Percentiles rank a stretch among this genome's conserved stretches.
Conservation (phyloP, 1,284 basidiomycete genomes). For the Volvariella surrecta region DNA sequence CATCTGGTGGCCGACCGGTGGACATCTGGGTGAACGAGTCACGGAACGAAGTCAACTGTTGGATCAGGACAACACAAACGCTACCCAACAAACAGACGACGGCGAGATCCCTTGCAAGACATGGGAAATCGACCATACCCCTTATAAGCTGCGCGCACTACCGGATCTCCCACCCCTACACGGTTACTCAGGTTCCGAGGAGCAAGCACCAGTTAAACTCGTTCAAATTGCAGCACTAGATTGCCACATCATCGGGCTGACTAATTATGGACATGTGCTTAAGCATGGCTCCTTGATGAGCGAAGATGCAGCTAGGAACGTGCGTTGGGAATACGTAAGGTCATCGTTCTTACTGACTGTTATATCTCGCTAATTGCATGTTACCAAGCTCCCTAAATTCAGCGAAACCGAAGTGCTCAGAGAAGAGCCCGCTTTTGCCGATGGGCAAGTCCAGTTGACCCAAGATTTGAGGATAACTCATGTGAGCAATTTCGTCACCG, state of each 20-base stretch:
- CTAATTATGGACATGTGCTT: constrained; percentile 70
- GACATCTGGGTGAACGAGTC: constrained; percentile 28
- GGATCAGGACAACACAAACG: constrained; percentile 28
- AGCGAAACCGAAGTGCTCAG: constrained; percentile 48
- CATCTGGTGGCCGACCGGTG: constrained; percentile 67
- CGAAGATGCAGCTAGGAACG: constrained; percentile 27
- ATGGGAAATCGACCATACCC: constrained; percentile 48
- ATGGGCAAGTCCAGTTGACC: constrained; percentile 25
- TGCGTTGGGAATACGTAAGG: constrained; percentile 73
- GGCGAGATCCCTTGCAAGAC: constrained; percentile 48
- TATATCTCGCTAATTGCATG: constrained; percentile 9
- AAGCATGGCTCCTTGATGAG: constrained; percentile 39
- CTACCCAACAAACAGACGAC: constrained; percentile 23
- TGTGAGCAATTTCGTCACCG: constrained; percentile 30
- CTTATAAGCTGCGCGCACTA: constrained; percentile 47
- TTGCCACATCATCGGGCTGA: constrained; percentile 63
- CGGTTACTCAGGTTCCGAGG: constrained; percentile 23
- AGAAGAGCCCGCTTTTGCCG: constrained; percentile 32
- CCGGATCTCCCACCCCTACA: constrained; percentile 34
- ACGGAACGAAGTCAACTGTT: constrained; percentile 34
- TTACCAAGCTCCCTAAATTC: constrained; percentile 55
- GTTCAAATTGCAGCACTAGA: constrained; percentile 73
- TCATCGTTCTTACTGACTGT: neutral
- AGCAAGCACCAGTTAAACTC: constrained; percentile 35
- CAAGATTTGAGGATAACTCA: constrained; percentile 57